Percentiles rank a stretch among this genome's conserved stretches.
Conservation (phyloP, 495 filamentous ascomycete genomes). For the Tuber borchii region DNA sequence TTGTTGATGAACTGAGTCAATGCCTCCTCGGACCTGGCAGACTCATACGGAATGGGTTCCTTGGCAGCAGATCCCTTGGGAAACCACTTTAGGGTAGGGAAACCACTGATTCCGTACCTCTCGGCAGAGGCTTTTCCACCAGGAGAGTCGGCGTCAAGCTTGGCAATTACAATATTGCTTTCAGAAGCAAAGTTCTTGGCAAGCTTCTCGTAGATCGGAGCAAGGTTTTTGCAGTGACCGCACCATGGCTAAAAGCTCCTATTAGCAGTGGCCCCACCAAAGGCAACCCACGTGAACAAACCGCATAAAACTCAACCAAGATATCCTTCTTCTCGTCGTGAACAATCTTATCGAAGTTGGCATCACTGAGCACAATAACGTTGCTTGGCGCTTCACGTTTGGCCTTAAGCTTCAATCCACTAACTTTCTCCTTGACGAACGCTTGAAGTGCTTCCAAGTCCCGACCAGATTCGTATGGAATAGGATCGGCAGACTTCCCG, state of each 20-base stretch:
- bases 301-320: conserved; percentile 70
- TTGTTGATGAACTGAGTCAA: conserved; percentile 78
- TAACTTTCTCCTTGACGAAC: conserved; percentile 78
- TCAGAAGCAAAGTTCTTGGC: conserved; percentile 77
- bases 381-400: conserved; percentile 64
- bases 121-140: conserved; percentile 53
- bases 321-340: conserved; percentile 77
- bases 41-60: conserved; percentile 63
- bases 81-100: conserved; percentile 98
- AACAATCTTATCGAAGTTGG: conserved; percentile 62
- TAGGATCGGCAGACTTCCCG: conserved; percentile 82
- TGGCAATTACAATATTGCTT: conserved; percentile 72
- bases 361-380: conserved; percentile 73
- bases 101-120: conserved; percentile 71
- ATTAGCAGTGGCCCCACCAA: conserved; percentile 6
- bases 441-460: conserved; percentile 76
- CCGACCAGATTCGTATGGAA: conserved; percentile 76
- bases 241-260: conserved; percentile 38
- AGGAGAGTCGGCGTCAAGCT: conserved; percentile 80
- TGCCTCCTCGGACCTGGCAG: conserved; percentile 69
- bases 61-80: conserved; percentile 64
- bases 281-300: conserved; percentile 7
- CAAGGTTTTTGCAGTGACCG: conserved; percentile 91
- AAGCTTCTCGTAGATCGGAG: conserved; percentile 81
- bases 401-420: conserved; percentile 67